These are phyloP conservation scores for Xylariaceae sp. DNA, from an alignment of 2,329 filamentous ascomycete species.

Conservation along the genomic window DNA sequence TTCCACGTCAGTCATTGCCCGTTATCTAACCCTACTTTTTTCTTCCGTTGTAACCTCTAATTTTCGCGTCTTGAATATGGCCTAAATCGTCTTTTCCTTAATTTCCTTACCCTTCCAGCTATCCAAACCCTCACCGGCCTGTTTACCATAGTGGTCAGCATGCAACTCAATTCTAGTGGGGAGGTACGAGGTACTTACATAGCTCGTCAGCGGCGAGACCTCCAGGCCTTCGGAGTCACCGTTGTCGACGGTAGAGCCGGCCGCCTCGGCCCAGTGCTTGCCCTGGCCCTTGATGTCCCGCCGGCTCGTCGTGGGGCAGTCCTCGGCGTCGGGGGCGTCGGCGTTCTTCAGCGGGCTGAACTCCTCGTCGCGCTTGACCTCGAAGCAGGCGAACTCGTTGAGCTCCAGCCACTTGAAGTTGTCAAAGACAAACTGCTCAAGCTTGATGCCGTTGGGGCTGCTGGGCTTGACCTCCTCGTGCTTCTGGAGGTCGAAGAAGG, in stretches of 20 bases:
- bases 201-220: constrained; percentile 88
- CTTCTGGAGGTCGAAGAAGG: constrained; percentile 65
- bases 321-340: constrained; percentile 32
- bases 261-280: constrained; percentile 73
- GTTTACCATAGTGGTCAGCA: constrained; percentile 21
- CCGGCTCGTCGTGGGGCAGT: constrained; percentile 90
- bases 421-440: constrained; percentile 98
- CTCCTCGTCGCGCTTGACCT: constrained; percentile 94
- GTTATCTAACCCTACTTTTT: no score
- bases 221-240: constrained; percentile 62
- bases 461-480: constrained; percentile 63
- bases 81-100: constrained; percentile 16
- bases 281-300: constrained; percentile 86
- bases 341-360: constrained; percentile 95
- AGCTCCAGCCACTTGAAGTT: constrained; percentile 87
- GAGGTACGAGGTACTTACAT: constrained; percentile 57
- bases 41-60: no score
- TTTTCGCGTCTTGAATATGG: no score
- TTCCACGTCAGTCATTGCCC: no score
- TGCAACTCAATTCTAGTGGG: constrained; percentile 5
- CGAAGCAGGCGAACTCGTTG: constrained; percentile 87
- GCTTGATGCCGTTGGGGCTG: constrained; percentile 95
- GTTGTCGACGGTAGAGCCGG: constrained; percentile 64
- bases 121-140: constrained; percentile 57
- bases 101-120: constrained; percentile 40